Evolutionary conservation across 441 rosid genomes (phyloP), one percentile per base, ranked within the genome.

Genomic region (Gossypium davidsonii): DNA sequence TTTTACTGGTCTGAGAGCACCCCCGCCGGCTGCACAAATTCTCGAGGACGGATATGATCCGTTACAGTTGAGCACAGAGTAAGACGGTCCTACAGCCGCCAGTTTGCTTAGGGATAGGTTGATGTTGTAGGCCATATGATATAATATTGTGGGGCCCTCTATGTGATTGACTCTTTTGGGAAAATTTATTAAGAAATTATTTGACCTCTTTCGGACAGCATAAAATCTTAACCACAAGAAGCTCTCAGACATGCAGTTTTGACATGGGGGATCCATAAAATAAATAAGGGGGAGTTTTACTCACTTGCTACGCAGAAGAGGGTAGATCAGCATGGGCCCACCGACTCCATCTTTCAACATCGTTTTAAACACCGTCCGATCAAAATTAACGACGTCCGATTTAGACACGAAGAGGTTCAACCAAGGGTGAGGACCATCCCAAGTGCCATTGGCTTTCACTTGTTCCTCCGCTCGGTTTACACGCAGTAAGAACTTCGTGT

Each of bases 351-450:
- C 78, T 74, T 85, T 90, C 60, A 94, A 73, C 44, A 86, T 78
- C 59, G 57, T 60, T 72, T 88, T 87, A 74, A 94, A 94, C 64
- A 94, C 91, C 81, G 18, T 67, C 60, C 83, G 91, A 83, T 91
- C 87, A n/a, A 92, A 94, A 0, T 83, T 80, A 1, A 56, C 88
- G 2, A 94, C 90, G 70, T 88, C 85, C 0, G 70, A 67, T 62
- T 82, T 83, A 3, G 99, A 87, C 48, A 94, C 87, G 66, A 92
- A 86, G 63, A 94, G 73, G 76, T 94, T 94, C 74, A 94, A 71
- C 99, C 99, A 92, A 23, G 99, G 98, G 84, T 94, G 99, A 2
- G 99, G 93, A 21, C 88, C 77, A 51, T 91, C 94, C 97, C 99
- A 92, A 14, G 82, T 79, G 31, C 96, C 94, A 53, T 53, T 84